A percentile compares a stretch with the other conserved stretches of the same genome.
phyloP scores from a whole-genome alignment of 2,329 filamentous ascomycete genomes.

The Pseudogymnoascus sp. region DNA sequence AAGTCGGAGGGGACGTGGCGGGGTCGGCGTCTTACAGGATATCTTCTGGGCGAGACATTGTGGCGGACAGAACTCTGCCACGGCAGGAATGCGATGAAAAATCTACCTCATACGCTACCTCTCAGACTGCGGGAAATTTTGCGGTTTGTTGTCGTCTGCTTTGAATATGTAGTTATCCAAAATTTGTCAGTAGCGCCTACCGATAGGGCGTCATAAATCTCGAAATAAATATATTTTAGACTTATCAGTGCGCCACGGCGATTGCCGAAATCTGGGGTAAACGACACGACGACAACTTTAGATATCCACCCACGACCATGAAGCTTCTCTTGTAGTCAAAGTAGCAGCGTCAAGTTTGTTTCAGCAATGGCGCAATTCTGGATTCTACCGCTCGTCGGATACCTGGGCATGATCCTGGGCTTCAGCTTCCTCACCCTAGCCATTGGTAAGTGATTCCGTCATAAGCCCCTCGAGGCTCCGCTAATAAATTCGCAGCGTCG shows the following conservation, averaged over 20 bases:
- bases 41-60: conserved; percentile 96
- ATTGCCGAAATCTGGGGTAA: conserved; percentile 7
- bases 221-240: conserved; percentile 10
- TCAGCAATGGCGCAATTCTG: conserved; percentile 51
- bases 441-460: conserved; percentile 53
- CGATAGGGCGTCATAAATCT: conserved; percentile 6
- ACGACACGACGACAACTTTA: conserved; percentile 6
- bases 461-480: background rate
- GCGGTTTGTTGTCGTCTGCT: background rate
- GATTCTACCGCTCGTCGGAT: conserved; percentile 89
- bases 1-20: conserved; percentile 16
- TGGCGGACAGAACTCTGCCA: conserved; percentile 31
- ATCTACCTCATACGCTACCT: conserved; percentile 1
- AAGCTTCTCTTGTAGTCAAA: background rate
- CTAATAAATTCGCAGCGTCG: conserved; percentile 52
- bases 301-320: background rate
- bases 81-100: conserved; percentile 12
- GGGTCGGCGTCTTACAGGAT: conserved; percentile 54
- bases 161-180: background rate
- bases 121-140: background rate
- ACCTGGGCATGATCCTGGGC: conserved; percentile 75
- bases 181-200: background rate
- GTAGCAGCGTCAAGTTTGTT: conserved; percentile 1
- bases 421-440: conserved; percentile 92
- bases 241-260: conserved; percentile 8